Evolutionary conservation across 2,329 filamentous ascomycete genomes (phyloP).

Genomic region (Epichloe scottii): DNA sequence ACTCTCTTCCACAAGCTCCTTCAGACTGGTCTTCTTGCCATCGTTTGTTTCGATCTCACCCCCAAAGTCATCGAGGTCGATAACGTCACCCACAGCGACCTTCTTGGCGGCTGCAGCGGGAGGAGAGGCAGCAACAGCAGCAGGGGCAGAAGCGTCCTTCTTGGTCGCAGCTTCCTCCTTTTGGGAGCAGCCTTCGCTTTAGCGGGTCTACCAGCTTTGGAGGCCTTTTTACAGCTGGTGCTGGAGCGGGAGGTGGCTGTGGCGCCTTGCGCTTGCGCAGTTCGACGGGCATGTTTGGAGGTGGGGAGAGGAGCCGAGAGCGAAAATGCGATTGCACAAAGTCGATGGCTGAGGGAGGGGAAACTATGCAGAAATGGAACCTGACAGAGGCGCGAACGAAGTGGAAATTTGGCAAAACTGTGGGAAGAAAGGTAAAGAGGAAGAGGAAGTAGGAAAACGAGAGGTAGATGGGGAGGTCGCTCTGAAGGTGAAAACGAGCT

Average conservation of each 20-base stretch:
- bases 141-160: slow-evolving; percentile 12
- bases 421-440: slow-evolving; percentile 4
- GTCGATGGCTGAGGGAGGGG: neutral
- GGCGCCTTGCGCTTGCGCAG: slow-evolving; percentile 51
- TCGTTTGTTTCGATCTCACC: slow-evolving; percentile 77
- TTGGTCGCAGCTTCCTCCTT: slow-evolving; percentile 14
- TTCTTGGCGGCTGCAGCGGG: slow-evolving; percentile 23
- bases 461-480: neutral
- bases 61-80: slow-evolving; percentile 48
- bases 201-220: slow-evolving; percentile 25
- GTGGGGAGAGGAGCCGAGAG: no score
- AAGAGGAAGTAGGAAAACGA: slow-evolving; percentile 3
- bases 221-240: slow-evolving; percentile 30
- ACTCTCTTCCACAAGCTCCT: slow-evolving; percentile 71
- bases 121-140: neutral
- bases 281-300: slow-evolving; percentile 39
- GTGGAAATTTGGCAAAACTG: neutral
- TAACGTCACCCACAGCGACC: slow-evolving; percentile 40
- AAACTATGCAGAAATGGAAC: neutral
- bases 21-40: slow-evolving; percentile 65
- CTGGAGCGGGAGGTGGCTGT: slow-evolving; percentile 31
- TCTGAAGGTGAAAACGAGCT: slow-evolving; percentile 8
- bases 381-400: neutral
- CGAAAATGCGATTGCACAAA: neutral
- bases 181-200: slow-evolving; percentile 17